Evolutionary conservation across 352 stramenopile species (phyloP).

Genomic region (Pythium coloratum): DNA sequence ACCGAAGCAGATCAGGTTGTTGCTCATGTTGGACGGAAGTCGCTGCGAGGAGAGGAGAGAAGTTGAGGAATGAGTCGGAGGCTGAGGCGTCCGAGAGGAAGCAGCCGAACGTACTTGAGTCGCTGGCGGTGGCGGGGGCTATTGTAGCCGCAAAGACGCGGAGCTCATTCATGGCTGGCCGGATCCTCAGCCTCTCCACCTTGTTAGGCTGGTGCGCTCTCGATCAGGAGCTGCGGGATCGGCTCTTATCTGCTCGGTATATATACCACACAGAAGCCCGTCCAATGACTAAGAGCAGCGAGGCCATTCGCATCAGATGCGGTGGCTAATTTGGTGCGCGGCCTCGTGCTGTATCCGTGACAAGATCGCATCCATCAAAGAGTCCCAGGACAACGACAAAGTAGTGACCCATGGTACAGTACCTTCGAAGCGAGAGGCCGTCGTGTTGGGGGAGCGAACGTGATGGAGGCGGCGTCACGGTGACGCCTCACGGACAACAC

Average conservation of each 20-base stretch:
- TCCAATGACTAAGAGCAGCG: constrained; percentile 5
- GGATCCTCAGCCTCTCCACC: background rate
- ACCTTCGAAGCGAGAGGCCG: background rate
- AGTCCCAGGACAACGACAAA: background rate
- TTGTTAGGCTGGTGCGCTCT: background rate
- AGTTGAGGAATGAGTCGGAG: constrained; percentile 18
- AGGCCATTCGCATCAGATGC: background rate
- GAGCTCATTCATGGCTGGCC: background rate
- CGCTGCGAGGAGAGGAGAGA: constrained; percentile 3
- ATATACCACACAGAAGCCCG: background rate
- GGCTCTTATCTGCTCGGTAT: background rate
- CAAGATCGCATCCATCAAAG: background rate
- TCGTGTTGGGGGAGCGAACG: background rate
- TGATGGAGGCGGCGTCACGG: constrained; percentile 18
- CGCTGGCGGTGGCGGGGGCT: background rate
- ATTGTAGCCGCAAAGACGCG: background rate
- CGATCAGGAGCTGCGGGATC: background rate
- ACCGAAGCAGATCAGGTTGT: constrained; percentile 31
- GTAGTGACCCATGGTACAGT: background rate
- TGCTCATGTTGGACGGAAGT: constrained; percentile 15
- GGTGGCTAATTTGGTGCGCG: background rate
- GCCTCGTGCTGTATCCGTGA: background rate
- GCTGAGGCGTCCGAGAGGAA: background rate
- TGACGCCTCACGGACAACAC: background rate
- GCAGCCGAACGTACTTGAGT: background rate